Evolutionary conservation across 306 rosid genomes (phyloP).

Genomic region (Prunus mira): DNA sequence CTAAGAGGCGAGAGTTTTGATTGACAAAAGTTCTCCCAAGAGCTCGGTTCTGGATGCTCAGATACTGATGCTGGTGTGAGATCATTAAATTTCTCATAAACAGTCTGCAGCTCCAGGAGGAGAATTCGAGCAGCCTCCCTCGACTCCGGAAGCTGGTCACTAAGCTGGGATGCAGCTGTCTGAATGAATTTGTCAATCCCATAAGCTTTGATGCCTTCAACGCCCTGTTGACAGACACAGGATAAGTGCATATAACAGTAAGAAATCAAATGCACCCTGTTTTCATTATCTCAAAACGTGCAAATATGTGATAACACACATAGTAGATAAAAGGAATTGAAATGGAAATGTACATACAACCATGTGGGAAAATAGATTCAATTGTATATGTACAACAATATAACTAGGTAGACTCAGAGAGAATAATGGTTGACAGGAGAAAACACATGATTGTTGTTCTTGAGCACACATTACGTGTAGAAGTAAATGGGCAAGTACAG

Average conservation of each 20-base stretch:
- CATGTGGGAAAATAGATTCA: background rate
- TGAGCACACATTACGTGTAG: background rate
- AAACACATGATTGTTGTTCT: background rate
- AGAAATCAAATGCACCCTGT: background rate
- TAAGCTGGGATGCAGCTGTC: constrained; percentile 88
- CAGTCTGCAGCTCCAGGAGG: constrained; percentile 78
- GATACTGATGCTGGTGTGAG: constrained; percentile 29
- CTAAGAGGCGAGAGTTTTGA: constrained; percentile 85
- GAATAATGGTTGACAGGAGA: background rate
- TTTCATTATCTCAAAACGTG: background rate
- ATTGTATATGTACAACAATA: background rate
- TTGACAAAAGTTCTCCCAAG: constrained; percentile 91
- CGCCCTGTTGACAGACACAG: constrained; percentile 54
- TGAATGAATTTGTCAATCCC: constrained; percentile 92
- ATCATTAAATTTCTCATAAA: constrained; percentile 56
- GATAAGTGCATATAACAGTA: background rate
- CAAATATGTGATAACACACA: background rate
- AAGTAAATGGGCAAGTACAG: background rate
- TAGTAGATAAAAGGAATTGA: background rate
- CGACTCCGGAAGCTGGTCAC: constrained; percentile 96
- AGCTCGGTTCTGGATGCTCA: constrained; percentile 43
- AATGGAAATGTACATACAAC: background rate
- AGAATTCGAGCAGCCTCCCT: constrained; percentile 94
- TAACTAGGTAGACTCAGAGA: background rate
- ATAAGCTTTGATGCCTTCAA: constrained; percentile 75